phyloP scores from a whole-genome alignment of 1,139 yeast genomes.

The Debaryomyces nepalensis region DNA sequence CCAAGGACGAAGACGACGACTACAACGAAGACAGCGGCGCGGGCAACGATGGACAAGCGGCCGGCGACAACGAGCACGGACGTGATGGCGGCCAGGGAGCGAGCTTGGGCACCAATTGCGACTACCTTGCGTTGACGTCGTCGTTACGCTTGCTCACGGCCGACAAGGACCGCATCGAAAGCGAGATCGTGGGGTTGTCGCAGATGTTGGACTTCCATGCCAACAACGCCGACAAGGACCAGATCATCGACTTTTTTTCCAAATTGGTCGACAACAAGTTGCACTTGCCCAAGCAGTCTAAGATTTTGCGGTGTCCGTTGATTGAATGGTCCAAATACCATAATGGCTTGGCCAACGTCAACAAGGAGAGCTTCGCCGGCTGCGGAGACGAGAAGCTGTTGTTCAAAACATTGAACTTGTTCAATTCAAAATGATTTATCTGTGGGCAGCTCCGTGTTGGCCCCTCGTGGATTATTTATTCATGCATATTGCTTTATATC shows the following conservation, averaged over 20 bases:
- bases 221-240: constrained; percentile 26
- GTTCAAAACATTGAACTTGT: constrained; percentile 34
- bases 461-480: constrained; percentile 6
- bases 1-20: constrained; percentile 49
- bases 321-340: constrained; percentile 45
- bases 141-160: constrained; percentile 36
- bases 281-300: constrained; percentile 42
- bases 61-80: constrained; percentile 9
- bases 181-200: constrained; percentile 41
- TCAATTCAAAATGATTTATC: constrained; percentile 18
- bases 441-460: too few species aligned
- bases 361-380: constrained; percentile 18
- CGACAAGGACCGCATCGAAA: constrained; percentile 30
- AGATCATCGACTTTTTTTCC: constrained; percentile 33
- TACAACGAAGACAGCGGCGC: constrained; percentile 22
- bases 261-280: constrained; percentile 36
- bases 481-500: constrained; percentile 6
- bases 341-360: constrained; percentile 20
- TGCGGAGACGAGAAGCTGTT: constrained; percentile 24
- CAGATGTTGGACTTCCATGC: constrained; percentile 26
- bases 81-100: not conserved
- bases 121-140: constrained; percentile 44
- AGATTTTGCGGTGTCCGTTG: constrained; percentile 40
- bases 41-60: constrained; percentile 7
- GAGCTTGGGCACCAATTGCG: constrained; percentile 37